These are phyloP conservation scores for Lactifluus subvellereus DNA, from an alignment of 768 basidiomycete genomes.

Conservation along the genomic window DNA sequence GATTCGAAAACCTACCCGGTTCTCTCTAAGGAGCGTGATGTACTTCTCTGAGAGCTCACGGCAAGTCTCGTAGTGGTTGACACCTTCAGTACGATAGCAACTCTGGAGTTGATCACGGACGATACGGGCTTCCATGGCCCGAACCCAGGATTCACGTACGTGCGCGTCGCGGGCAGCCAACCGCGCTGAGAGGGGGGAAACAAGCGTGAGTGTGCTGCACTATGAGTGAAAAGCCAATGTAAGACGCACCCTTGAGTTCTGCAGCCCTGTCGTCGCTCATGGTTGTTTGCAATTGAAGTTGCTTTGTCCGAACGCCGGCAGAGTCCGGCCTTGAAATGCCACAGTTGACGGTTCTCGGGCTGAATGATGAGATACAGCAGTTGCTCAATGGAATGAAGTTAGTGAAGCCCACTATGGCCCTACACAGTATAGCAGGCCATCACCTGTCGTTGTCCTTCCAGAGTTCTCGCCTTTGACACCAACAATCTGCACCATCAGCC, in stretches of 20 bases:
- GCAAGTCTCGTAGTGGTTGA: slow-evolving; percentile 88
- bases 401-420: no score
- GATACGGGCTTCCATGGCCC: slow-evolving; percentile 86
- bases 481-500: no score
- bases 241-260: slow-evolving; percentile 45
- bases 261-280: slow-evolving; percentile 35
- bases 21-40: slow-evolving; percentile 66
- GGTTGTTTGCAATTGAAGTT: slow-evolving; percentile 24
- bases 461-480: no score
- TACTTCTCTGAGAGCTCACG: slow-evolving; percentile 83
- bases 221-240: background rate
- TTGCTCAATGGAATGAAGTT: background rate
- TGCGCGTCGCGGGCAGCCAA: slow-evolving; percentile 64
- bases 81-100: slow-evolving; percentile 86
- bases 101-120: slow-evolving; percentile 84
- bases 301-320: background rate
- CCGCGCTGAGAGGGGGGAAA: slow-evolving; percentile 41
- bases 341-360: no score
- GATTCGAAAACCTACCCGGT: slow-evolving; percentile 53
- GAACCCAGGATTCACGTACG: slow-evolving; percentile 90
- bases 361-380: no score
- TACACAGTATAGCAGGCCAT: no score
- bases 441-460: no score
- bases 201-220: background rate
- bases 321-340: background rate